Evolutionary conservation across 192 early-diverging fungal genomes (phyloP), one percentile per base, ranked within the genome.

Genomic region (Coemansia sp.): DNA sequence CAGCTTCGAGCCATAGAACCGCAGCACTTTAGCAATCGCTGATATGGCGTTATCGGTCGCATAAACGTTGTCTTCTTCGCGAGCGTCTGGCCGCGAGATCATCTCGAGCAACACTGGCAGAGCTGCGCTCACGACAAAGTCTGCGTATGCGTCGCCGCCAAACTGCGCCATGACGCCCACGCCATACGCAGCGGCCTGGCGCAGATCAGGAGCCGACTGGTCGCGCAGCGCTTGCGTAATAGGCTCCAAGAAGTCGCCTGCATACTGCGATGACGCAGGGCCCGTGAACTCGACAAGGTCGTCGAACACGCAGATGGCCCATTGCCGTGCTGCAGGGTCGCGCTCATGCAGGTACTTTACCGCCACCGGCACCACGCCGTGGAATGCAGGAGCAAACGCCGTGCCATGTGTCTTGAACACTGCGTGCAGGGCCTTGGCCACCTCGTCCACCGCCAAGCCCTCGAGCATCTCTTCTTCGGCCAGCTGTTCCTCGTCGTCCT

Each of bases 121-220:
- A 17, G 92, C 90, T 15, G 86, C 86, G 50, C 66, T 77, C 27
- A 76, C 75, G 43, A 89, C 88, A 38, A 87, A 87, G 45, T 88
- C 89, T 5, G 87, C 85, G 70, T 93, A 97, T 35, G 86, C 83
- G 5, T 88, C 82, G 15, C 95, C 96, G 58, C 95, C 96, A 65
- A 86, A 91, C 74, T 93, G 84, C 35, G 91, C 97, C 64, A 89
- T 88, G n/a, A 96, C 83, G 35, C 96, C 96, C 19, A 98, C 76
- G 65, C 94, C 95, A 76, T 95, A 99, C 14, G 93, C 91, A 10
- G 95, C 91, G 6, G 94, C 90, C 85, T 99, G 97, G 10, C 94
- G 88, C 39, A 99, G 86, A 60, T 98, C 93, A 0, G 83, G 65
- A 37, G 79, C 35, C 0, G 43, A 21, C 8, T 53, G 49, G 52